Evolutionary conservation across 2,329 filamentous ascomycete genomes (phyloP).

Genomic region (Polytolypa hystricis): DNA sequence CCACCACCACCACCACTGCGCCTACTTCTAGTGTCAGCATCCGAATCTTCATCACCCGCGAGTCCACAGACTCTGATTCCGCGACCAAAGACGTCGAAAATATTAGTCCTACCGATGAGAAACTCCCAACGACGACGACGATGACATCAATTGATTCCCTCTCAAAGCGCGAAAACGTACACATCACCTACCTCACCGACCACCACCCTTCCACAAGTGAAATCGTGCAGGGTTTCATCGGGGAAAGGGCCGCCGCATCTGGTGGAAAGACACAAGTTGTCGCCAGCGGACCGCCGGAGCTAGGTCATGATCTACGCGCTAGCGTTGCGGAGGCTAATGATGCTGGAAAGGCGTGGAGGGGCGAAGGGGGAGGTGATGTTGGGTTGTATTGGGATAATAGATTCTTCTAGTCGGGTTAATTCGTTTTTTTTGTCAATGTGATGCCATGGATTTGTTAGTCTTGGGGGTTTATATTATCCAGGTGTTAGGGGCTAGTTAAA

Average conservation of each 20-base stretch:
- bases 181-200: conserved; percentile 7
- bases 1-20: too few relatives aligned
- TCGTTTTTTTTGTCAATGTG: too few relatives aligned
- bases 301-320: conserved; percentile 47
- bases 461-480: too few relatives aligned
- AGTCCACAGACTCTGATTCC: conserved; percentile 11
- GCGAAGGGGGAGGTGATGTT: conserved; percentile 47
- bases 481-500: too few relatives aligned
- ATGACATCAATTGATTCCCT: too few relatives aligned
- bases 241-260: conserved; percentile 21
- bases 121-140: background rate
- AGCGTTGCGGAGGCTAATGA: conserved; percentile 46
- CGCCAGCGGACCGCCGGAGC: conserved; percentile 49
- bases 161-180: conserved; percentile 1
- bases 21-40: conserved; percentile 43
- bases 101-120: background rate
- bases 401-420: too few relatives aligned
- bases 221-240: conserved; percentile 41
- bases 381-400: conserved; percentile 50
- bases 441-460: too few relatives aligned
- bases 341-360: conserved; percentile 45
- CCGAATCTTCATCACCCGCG: conserved; percentile 48
- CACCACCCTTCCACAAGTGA: conserved; percentile 37
- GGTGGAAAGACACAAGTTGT: conserved; percentile 44
- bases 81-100: background rate